Percentiles rank a stretch among this genome's conserved stretches.
phyloP scores from a whole-genome alignment of 345 rosid genomes.

The Noccaea caerulescens region DNA sequence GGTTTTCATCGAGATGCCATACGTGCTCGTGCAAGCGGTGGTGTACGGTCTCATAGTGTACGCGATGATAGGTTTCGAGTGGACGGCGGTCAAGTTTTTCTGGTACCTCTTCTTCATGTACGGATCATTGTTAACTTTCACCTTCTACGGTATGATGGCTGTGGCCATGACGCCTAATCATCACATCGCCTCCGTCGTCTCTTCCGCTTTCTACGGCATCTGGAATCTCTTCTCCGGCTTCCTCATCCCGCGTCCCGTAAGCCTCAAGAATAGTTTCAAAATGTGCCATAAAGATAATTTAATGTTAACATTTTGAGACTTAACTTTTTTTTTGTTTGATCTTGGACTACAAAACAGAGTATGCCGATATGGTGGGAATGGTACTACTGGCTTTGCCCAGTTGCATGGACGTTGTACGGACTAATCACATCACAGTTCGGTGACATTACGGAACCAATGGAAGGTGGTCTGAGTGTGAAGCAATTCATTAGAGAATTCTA shows the following conservation, averaged over 20 bases:
- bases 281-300: not conserved
- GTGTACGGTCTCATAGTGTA: slow-evolving; percentile 59
- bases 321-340: not conserved
- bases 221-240: slow-evolving; percentile 77
- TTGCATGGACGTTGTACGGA: slow-evolving; percentile 59
- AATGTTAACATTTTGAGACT: not conserved
- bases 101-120: slow-evolving; percentile 70
- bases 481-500: slow-evolving; percentile 60
- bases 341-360: slow-evolving; percentile 30
- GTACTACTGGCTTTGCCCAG: slow-evolving; percentile 59
- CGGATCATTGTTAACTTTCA: slow-evolving; percentile 66
- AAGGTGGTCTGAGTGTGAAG: slow-evolving; percentile 53
- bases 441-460: slow-evolving; percentile 48
- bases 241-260: slow-evolving; percentile 67
- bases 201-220: slow-evolving; percentile 53
- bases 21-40: slow-evolving; percentile 53
- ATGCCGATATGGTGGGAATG: slow-evolving; percentile 61
- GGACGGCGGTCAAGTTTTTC: slow-evolving; percentile 58
- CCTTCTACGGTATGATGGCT: slow-evolving; percentile 76
- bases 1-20: slow-evolving; percentile 67
- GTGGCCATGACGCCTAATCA: slow-evolving; percentile 70
- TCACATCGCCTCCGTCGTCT: slow-evolving; percentile 58
- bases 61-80: slow-evolving; percentile 69
- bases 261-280: not conserved
- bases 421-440: slow-evolving; percentile 51